phyloP scores from a whole-genome alignment of 768 basidiomycete genomes.

The Leucosporidium yakuticum region DNA sequence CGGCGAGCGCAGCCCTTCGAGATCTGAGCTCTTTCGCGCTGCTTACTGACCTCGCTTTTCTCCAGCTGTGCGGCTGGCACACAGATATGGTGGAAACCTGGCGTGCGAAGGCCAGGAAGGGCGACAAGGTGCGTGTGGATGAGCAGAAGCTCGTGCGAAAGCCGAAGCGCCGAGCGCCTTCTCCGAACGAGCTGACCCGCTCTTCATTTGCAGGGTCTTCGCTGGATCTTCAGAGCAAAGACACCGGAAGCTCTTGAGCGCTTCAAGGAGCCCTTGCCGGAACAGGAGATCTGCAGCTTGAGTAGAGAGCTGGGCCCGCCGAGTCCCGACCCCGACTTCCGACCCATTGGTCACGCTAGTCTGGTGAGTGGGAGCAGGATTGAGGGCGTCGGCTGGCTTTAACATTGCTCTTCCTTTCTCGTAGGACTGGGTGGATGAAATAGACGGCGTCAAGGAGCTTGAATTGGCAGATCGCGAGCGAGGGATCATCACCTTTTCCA shows the following conservation, averaged over 20 bases:
- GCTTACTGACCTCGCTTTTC: fast-evolving
- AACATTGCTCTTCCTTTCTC: no score
- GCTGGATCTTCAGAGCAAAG: background rate
- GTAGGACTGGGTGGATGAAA: background rate
- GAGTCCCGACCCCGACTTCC: background rate
- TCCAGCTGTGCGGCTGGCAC: constrained; percentile 27
- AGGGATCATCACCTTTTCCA: constrained; percentile 11
- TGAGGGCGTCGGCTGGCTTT: no score
- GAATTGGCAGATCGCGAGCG: background rate
- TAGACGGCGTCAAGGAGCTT: background rate
- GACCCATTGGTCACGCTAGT: background rate
- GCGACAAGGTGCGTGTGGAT: constrained; percentile 3
- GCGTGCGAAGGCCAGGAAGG: background rate
- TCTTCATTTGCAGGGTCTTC: background rate
- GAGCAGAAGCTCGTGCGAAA: no score
- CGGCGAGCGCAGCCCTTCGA: no score
- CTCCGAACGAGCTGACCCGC: no score
- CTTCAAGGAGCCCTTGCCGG: background rate
- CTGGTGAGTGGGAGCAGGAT: no score
- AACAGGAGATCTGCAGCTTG: background rate
- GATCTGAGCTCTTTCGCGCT: background rate
- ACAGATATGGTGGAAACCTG: constrained; percentile 9
- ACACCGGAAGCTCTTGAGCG: background rate
- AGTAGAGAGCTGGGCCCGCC: background rate
- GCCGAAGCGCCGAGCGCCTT: no score